Evolutionary conservation across 306 rosid genomes (phyloP), one percentile per base, ranked within the genome.

Genomic region (Citrullus amarus): DNA sequence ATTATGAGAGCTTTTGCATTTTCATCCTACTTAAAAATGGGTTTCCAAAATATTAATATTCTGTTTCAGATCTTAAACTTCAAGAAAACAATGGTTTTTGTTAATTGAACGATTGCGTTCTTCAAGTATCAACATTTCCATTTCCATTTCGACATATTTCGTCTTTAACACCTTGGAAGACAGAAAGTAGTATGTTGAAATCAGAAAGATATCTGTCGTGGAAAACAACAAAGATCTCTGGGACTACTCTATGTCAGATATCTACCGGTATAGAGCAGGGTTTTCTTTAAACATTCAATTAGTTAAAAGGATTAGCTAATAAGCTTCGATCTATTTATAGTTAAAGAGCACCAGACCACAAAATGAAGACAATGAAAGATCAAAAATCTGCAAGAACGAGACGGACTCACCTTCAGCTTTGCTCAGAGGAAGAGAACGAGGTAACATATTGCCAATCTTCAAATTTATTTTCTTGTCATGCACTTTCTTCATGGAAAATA

Each of bases 381-480:
- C 68, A 39, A 59, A 59, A 39, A 25, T 17, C 71, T 56, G 46
- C 18, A 75, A 75, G 67, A 57, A 75, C 18, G 41, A 59, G 9
- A 60, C 14, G 30, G 79, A n/a, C 78, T 81, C 79, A 91, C 97
- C 98, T 86, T 80, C 85, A 71, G 85, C 70, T 76, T 71, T 79
- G 72, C 18, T 76, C 81, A 77, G 78, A 61, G 97, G 83, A 79
- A 80, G 79, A 56, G 93, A 79, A 74, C 76, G 81, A 48, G 59
- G 77, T 58, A 90, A 82, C 60, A 72, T 81, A 56, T 78, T 80
- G 58, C 55, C 74, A 79, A 85, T 74, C 83, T 80, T 90, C 20
- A 83, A 77, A 71, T 51, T 85, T 76, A 80, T 78, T 68, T 38
- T 87, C 61, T 76, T 22, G 32, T 77, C 76, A 51, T 80, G 86